Evolutionary conservation across 768 basidiomycete species (phyloP).

Genomic region (Boletus rubropictus): DNA sequence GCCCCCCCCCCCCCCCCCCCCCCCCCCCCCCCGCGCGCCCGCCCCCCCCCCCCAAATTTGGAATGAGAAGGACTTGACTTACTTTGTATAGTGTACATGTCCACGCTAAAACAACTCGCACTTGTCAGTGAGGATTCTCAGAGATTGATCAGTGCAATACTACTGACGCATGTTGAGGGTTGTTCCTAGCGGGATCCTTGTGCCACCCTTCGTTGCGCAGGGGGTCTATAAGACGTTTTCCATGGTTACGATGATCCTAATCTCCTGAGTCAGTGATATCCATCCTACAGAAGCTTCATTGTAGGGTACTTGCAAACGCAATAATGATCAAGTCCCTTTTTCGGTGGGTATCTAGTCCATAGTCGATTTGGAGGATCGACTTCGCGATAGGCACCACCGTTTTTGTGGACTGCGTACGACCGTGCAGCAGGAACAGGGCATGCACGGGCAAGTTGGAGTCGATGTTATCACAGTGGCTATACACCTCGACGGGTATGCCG

Average conservation of each 20-base stretch:
- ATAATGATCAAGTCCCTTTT: slow-evolving; percentile 27
- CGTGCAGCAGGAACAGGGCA: slow-evolving; percentile 27
- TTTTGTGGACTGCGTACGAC: slow-evolving; percentile 15
- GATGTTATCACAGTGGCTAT: slow-evolving; percentile 16
- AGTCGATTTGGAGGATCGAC: slow-evolving; percentile 20
- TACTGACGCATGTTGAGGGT: slow-evolving; percentile 28
- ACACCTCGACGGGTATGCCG: slow-evolving; percentile 23
- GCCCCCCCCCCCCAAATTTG: too few species aligned
- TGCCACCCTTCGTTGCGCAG: slow-evolving; percentile 24
- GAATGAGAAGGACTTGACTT: background rate
- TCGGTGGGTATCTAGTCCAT: slow-evolving; percentile 8
- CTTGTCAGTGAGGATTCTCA: slow-evolving; percentile 1
- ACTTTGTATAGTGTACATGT: slow-evolving; percentile 32
- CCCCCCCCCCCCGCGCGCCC: too few species aligned
- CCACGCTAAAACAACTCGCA: slow-evolving; percentile 12
- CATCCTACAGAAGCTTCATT: background rate
- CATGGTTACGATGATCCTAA: slow-evolving; percentile 32
- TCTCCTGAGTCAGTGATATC: background rate
- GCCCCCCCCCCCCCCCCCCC: too few species aligned
- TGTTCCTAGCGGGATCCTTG: slow-evolving; percentile 18
- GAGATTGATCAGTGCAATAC: background rate
- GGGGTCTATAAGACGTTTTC: slow-evolving; percentile 22
- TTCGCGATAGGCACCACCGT: slow-evolving; percentile 15
- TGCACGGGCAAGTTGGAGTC: slow-evolving; percentile 21
- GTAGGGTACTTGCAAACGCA: slow-evolving; percentile 20